Percentiles rank a stretch among this genome's conserved stretches.
Evolutionary conservation across 768 basidiomycete species (phyloP).

Genomic region (Tulasnella sp.): DNA sequence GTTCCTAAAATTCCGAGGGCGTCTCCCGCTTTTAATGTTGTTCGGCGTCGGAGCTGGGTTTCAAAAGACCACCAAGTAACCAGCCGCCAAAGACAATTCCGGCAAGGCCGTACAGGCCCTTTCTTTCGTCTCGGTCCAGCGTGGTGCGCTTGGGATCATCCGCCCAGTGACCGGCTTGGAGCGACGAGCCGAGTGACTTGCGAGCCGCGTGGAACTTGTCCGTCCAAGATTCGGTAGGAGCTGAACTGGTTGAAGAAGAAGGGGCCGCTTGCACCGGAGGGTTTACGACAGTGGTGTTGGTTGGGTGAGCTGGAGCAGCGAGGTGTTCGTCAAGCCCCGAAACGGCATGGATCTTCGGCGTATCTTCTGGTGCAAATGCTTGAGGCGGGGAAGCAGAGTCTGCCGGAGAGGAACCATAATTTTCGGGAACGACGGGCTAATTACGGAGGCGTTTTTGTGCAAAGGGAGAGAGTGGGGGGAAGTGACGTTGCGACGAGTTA

Average conservation of each 20-base stretch:
- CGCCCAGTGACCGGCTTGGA: neutral
- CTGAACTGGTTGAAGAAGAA: conserved; percentile 21
- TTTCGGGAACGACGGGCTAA: conserved; percentile 55
- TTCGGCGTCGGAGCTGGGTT: neutral
- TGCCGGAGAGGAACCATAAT: conserved; percentile 45
- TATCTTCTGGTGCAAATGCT: conserved; percentile 26
- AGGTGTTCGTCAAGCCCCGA: conserved; percentile 41
- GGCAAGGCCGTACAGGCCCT: conserved; percentile 43
- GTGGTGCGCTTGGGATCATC: neutral
- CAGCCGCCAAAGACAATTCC: conserved; percentile 46
- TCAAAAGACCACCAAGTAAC: conserved; percentile 32
- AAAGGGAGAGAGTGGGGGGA: conserved; percentile 3
- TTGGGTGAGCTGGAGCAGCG: conserved; percentile 38
- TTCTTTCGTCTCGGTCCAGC: conserved; percentile 38
- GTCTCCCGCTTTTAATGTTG: neutral
- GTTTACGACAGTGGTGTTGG: conserved; percentile 20
- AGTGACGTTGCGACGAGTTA: conserved; percentile 5
- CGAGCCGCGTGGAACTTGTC: conserved; percentile 25
- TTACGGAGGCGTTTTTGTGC: neutral
- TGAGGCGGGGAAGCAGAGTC: conserved; percentile 29
- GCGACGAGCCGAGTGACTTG: conserved; percentile 18
- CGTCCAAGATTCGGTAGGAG: conserved; percentile 18
- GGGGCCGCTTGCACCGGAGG: conserved; percentile 25
- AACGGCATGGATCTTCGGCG: conserved; percentile 47
- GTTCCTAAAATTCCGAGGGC: neutral